Percentiles rank a stretch among this genome's conserved stretches.
Evolutionary conservation across 2,329 filamentous ascomycete species (phyloP).

Genomic region (Colletotrichum navitas): DNA sequence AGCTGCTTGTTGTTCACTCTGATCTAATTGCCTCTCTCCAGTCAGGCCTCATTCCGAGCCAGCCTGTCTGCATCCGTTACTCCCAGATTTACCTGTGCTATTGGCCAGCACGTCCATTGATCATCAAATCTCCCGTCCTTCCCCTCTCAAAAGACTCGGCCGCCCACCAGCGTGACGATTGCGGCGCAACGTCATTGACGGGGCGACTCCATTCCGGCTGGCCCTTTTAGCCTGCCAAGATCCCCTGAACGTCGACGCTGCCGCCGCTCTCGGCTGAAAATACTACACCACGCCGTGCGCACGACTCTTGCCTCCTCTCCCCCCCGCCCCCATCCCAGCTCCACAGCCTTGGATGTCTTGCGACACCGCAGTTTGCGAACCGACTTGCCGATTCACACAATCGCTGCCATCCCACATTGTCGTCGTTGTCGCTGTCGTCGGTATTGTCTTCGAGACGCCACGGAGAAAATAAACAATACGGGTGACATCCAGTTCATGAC

Average conservation of each 20-base stretch:
- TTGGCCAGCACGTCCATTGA: conserved; percentile 24
- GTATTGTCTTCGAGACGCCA: not conserved
- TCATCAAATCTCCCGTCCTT: conserved; percentile 27
- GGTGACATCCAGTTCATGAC: conserved; percentile 22
- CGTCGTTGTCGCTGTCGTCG: not conserved
- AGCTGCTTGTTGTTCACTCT: conserved; percentile 10
- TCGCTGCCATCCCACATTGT: not conserved
- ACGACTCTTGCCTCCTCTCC: conserved; percentile 13
- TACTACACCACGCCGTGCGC: conserved; percentile 7
- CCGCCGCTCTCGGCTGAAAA: conserved; percentile 2
- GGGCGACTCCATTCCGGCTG: conserved; percentile 39
- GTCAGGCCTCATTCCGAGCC: not conserved
- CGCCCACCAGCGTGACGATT: conserved; percentile 9
- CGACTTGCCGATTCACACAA: not conserved
- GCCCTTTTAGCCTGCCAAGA: conserved; percentile 28
- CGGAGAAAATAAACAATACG: not conserved
- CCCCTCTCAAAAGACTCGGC: conserved; percentile 2
- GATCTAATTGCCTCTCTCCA: not conserved
- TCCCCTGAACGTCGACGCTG: conserved; percentile 23
- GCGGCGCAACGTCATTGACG: conserved; percentile 40
- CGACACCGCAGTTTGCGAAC: conserved; percentile 29
- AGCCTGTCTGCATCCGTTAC: not conserved
- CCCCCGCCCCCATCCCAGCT: conserved; percentile 10
- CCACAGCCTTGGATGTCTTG: conserved; percentile 20
- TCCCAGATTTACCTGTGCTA: conserved; percentile 33